Percentiles rank a stretch among this genome's conserved stretches.
Evolutionary conservation across 2,329 filamentous ascomycete species (phyloP).

Genomic region (Phoma sp.): DNA sequence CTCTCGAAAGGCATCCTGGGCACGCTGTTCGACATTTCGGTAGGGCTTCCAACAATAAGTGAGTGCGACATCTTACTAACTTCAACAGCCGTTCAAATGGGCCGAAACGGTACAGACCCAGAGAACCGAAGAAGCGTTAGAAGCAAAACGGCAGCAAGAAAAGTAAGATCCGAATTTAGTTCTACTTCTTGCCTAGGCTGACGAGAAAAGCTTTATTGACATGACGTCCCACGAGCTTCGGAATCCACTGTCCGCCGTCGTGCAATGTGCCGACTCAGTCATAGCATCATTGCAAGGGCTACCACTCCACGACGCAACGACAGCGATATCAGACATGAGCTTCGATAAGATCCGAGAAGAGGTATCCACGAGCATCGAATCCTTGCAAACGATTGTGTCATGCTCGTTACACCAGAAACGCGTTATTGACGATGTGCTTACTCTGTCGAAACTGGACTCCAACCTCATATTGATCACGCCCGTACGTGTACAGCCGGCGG

Average conservation of each 20-base stretch:
- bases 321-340: slow-evolving; percentile 14
- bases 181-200: background rate
- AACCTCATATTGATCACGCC: slow-evolving; percentile 37
- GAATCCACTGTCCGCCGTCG: slow-evolving; percentile 45
- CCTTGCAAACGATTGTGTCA: slow-evolving; percentile 39
- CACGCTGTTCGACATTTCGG: slow-evolving; percentile 44
- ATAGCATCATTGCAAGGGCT: slow-evolving; percentile 21
- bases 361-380: slow-evolving; percentile 36
- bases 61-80: background rate
- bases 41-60: background rate
- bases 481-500: slow-evolving; percentile 26
- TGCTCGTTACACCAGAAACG: slow-evolving; percentile 51
- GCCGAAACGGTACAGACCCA: slow-evolving; percentile 44
- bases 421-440: slow-evolving; percentile 51
- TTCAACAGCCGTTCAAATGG: slow-evolving; percentile 41
- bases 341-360: slow-evolving; percentile 20
- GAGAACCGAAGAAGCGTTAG: slow-evolving; percentile 43
- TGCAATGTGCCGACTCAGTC: slow-evolving; percentile 53
- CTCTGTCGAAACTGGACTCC: slow-evolving; percentile 39
- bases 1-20: slow-evolving; percentile 36
- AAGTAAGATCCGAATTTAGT: slow-evolving; percentile 22
- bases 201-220: slow-evolving; percentile 34
- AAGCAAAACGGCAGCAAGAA: slow-evolving; percentile 47
- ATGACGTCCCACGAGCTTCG: slow-evolving; percentile 48
- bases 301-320: background rate